Evolutionary conservation across 352 stramenopile genomes (phyloP), one percentile per base, ranked within the genome.

Genomic region (Pythium angustatum): DNA sequence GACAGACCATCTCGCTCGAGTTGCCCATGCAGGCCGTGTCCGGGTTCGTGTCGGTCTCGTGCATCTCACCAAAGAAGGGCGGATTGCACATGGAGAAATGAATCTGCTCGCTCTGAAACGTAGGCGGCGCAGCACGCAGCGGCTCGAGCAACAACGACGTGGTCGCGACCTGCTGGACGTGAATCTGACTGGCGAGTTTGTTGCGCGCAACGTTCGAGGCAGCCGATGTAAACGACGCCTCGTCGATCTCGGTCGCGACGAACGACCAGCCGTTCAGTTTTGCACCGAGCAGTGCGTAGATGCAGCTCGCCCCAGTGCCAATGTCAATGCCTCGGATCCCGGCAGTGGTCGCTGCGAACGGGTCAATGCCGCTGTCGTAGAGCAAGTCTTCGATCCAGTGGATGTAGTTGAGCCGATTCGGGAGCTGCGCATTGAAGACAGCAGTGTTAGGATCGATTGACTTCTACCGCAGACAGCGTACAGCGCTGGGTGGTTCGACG

Each of bases 41-140:
- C 30, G 85, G 87, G 51, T 96, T 93, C 53, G 83, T 88, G 44
- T 94, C 83, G 4, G 86, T 83, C 45, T 96, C 78, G 30, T 73
- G 63, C 58, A 88, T 85, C 31, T 81, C 70, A 50, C 97, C 80
- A 51, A 94, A 99, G 80, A 99, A 99, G 0, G 97, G 97, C 51
- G 97, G 97, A 70, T 99, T 99, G 43, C 95, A 98, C 91, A 99
- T 98, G 45, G 87, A 80, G 76, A 98, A 98, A 41, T 98, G 79
- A 62, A 98, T 80, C 14, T 72, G 73, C 14, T 63, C 36, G 19
- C 58, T 30, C 3, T 57, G 7, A 33, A 65, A 63, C 12, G 60
- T 40, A 0, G 21, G 8, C 2, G 62, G 60, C 26, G 78, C 68
- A 6, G 74, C 61, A 19, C 68, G 49, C 30, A 92, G 54, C 4